These are phyloP conservation scores for Pyricularia pennisetigena DNA, from an alignment of 2,329 filamentous ascomycete genomes.

Conservation along the genomic window DNA sequence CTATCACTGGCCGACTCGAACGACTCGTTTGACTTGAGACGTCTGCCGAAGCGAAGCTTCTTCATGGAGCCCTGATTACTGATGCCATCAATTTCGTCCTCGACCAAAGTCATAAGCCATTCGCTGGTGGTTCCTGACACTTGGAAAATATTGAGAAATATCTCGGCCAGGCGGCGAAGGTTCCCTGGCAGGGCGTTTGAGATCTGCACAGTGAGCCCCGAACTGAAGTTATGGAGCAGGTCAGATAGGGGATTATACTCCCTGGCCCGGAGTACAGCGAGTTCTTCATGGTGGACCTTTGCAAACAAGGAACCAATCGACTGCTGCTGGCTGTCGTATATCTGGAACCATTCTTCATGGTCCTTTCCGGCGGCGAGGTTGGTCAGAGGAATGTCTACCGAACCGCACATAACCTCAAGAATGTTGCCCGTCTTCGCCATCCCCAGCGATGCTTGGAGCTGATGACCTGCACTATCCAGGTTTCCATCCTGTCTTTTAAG, in stretches of 20 bases:
- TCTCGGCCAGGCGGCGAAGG: constrained; percentile 71
- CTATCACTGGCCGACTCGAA: constrained; percentile 53
- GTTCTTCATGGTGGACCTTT: constrained; percentile 75
- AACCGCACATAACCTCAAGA: constrained; percentile 50
- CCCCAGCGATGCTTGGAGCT: constrained; percentile 31
- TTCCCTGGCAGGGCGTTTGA: constrained; percentile 68
- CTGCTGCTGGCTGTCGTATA: constrained; percentile 67
- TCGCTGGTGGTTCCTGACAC: constrained; percentile 75
- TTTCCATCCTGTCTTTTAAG: constrained; percentile 55
- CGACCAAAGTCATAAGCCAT: constrained; percentile 87
- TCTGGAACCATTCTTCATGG: constrained; percentile 79
- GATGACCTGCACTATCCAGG: constrained; percentile 33
- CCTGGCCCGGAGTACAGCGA: constrained; percentile 75
- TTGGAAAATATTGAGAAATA: constrained; percentile 89
- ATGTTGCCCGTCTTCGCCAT: constrained; percentile 30
- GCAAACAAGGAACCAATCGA: constrained; percentile 76
- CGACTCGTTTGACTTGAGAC: constrained; percentile 63
- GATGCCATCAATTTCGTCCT: constrained; percentile 94
- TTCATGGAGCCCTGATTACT: constrained; percentile 71
- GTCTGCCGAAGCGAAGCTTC: constrained; percentile 61
- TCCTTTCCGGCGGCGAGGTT: constrained; percentile 69
- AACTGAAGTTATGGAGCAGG: constrained; percentile 74
- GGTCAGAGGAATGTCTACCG: constrained; percentile 74
- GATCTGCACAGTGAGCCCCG: constrained; percentile 77
- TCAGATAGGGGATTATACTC: constrained; percentile 80